Evolutionary conservation across 768 basidiomycete genomes (phyloP).

Genomic region (Coprinellus micaceus): DNA sequence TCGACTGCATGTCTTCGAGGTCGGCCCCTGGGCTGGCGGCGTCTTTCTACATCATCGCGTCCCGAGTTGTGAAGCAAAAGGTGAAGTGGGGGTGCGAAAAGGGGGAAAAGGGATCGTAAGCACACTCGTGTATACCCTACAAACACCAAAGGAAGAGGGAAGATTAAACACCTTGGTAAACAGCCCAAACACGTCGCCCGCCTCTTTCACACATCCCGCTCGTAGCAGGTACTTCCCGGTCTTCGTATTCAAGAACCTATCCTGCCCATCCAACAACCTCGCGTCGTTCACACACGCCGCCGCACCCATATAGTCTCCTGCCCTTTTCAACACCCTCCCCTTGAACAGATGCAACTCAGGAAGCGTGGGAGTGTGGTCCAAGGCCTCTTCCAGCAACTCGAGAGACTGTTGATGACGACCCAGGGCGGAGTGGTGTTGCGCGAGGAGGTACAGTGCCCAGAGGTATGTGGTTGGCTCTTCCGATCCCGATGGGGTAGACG

Average conservation of each 20-base stretch:
- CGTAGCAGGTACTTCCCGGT: slow-evolving; percentile 86
- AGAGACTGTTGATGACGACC: slow-evolving; percentile 52
- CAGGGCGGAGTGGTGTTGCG: slow-evolving; percentile 79
- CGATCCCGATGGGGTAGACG: slow-evolving; percentile 18
- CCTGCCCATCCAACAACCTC: slow-evolving; percentile 83
- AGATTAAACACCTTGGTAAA: slow-evolving; percentile 92
- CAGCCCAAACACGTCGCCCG: slow-evolving; percentile 66
- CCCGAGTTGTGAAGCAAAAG: neutral
- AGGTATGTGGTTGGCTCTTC: slow-evolving; percentile 78
- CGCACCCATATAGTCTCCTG: slow-evolving; percentile 76
- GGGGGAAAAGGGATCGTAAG: neutral
- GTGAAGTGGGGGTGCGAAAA: neutral
- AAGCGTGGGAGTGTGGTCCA: slow-evolving; percentile 87
- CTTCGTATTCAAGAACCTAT: slow-evolving; percentile 93
- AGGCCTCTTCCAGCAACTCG: slow-evolving; percentile 57
- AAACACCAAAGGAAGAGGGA: too few relatives aligned
- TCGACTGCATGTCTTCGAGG: slow-evolving; percentile 93
- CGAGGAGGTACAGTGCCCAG: slow-evolving; percentile 94
- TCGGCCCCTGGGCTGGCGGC: slow-evolving; percentile 69
- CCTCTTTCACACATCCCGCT: slow-evolving; percentile 77
- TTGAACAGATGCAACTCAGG: slow-evolving; percentile 84
- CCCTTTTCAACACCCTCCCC: slow-evolving; percentile 81
- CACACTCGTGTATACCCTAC: too few relatives aligned
- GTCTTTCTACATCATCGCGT: slow-evolving; percentile 65
- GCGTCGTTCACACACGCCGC: slow-evolving; percentile 78